These are phyloP conservation scores for Plasmodium chabaudi DNA, from an alignment of 169 alveolate genomes.

Conservation along the genomic window DNA sequence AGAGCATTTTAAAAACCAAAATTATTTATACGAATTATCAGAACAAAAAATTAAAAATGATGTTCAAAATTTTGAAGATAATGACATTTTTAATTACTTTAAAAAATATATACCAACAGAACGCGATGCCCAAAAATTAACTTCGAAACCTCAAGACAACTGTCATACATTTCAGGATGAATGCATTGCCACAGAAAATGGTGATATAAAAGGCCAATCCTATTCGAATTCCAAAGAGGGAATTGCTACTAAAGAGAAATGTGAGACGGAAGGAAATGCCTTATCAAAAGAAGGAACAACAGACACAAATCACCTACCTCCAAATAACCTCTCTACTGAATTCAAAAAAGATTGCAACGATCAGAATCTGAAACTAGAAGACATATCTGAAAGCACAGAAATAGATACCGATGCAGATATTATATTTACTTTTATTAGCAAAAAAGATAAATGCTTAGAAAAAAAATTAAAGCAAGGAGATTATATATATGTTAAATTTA, in stretches of 20 bases:
- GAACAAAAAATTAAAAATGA: background rate
- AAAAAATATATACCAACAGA: slow-evolving; percentile 21
- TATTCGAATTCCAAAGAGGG: background rate
- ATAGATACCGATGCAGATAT: background rate
- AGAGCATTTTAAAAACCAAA: slow-evolving; percentile 39
- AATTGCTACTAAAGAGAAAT: background rate
- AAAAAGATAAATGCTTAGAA: slow-evolving; percentile 6
- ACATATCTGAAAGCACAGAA: background rate
- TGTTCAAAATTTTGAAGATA: background rate
- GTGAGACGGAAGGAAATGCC: background rate
- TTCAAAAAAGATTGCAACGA: background rate
- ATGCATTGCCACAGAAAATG: background rate
- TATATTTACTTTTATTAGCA: slow-evolving; percentile 18
- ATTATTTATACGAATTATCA: slow-evolving; percentile 9
- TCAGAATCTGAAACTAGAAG: background rate
- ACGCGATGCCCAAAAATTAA: background rate
- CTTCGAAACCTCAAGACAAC: background rate
- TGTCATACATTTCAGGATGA: slow-evolving; percentile 2
- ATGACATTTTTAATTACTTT: slow-evolving; percentile 30
- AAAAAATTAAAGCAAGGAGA: slow-evolving; percentile 60
- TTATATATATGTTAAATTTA: slow-evolving; percentile 38
- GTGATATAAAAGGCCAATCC: background rate
- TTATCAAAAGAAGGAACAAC: background rate
- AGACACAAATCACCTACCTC: background rate
- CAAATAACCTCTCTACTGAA: background rate